phyloP scores from a whole-genome alignment of 176 grass and related monocot species.

The Coix lacrymajobi region DNA sequence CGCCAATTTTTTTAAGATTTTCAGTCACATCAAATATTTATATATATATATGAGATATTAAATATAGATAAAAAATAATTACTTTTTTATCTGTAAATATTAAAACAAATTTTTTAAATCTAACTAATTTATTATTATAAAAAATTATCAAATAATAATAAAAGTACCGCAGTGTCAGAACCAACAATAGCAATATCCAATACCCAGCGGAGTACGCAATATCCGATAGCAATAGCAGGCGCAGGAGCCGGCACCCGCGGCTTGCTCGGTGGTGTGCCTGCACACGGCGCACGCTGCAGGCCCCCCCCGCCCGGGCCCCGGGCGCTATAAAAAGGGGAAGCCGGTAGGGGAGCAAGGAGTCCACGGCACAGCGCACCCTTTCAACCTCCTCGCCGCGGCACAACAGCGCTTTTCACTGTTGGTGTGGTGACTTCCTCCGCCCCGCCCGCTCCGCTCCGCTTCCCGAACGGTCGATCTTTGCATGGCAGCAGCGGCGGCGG shows the following conservation, averaged over 20 bases:
- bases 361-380: neutral
- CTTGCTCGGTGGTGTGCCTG: neutral
- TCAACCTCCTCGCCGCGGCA: neutral
- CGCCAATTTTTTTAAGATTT: too few relatives aligned
- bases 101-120: too few relatives aligned
- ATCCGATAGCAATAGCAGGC: neutral
- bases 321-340: constrained; percentile 23
- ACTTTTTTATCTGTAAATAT: too few relatives aligned
- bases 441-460: neutral
- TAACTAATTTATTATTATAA: too few relatives aligned
- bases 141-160: too few relatives aligned
- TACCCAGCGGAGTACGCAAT: too few relatives aligned
- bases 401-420: neutral
- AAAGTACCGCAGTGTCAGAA: too few relatives aligned
- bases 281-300: neutral
- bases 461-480: constrained; percentile 33
- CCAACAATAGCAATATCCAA: too few relatives aligned
- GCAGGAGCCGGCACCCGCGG: neutral
- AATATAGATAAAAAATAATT: too few relatives aligned
- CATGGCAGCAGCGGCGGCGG: constrained; percentile 98
- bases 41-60: too few relatives aligned
- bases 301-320: neutral
- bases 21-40: too few relatives aligned
- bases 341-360: neutral
- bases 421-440: neutral